Evolutionary conservation across 306 rosid genomes (phyloP).

Genomic region (Rosa persica): DNA sequence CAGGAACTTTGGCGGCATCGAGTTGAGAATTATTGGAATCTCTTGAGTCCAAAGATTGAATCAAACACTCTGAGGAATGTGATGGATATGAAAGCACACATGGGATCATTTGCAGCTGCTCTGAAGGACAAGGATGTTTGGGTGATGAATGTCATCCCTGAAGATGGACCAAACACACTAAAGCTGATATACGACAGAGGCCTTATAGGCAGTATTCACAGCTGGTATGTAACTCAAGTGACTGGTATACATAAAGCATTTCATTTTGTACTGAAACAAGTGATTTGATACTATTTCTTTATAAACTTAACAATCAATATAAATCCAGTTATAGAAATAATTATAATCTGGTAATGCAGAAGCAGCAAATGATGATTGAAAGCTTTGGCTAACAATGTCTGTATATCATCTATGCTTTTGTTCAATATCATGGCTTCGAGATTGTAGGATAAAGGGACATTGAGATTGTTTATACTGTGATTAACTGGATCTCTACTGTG

Average conservation of each 20-base stretch:
- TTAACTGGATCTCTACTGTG: constrained; percentile 21
- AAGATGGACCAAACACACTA: constrained; percentile 82
- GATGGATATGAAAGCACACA: constrained; percentile 93
- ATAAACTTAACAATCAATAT: not conserved
- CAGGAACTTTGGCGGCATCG: constrained; percentile 80
- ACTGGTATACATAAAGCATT: not conserved
- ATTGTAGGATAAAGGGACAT: not conserved
- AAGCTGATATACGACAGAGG: constrained; percentile 94
- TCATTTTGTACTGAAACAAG: not conserved
- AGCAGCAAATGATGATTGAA: not conserved
- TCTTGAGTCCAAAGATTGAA: constrained; percentile 60
- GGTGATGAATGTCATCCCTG: constrained; percentile 95
- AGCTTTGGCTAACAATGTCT: constrained; percentile 12
- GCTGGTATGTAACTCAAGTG: constrained; percentile 53
- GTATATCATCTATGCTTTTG: not conserved
- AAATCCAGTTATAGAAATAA: not conserved
- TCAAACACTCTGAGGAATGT: constrained; percentile 72
- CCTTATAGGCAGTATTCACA: constrained; percentile 74
- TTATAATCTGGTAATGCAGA: not conserved
- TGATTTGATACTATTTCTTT: not conserved
- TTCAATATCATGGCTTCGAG: not conserved
- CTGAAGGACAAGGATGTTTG: constrained; percentile 78
- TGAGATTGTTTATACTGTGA: constrained; percentile 15
- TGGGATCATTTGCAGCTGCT: constrained; percentile 97
- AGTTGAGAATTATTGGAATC: constrained; percentile 86